Evolutionary conservation across 768 basidiomycete genomes (phyloP).

Genomic region (Russula ochroleuca): DNA sequence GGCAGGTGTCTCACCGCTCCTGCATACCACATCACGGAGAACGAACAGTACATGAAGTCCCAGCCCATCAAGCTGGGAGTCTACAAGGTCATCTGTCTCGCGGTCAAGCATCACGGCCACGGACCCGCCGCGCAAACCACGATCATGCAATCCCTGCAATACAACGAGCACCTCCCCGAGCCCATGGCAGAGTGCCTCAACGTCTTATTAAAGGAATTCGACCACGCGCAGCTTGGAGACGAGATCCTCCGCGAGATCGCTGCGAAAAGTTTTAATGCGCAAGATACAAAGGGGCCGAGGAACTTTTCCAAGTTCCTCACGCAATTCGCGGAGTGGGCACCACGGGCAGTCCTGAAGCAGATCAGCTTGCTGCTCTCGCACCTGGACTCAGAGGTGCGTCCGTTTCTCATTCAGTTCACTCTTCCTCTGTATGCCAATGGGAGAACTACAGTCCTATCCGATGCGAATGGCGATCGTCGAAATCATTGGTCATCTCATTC

Average conservation of each 20-base stretch:
- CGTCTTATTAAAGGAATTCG: slow-evolving; percentile 77
- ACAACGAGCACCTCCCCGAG: slow-evolving; percentile 91
- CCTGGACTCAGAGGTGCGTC: slow-evolving; percentile 81
- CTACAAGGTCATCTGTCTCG: slow-evolving; percentile 84
- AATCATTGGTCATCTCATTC: slow-evolving; percentile 79
- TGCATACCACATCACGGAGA: slow-evolving; percentile 82
- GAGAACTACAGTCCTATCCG: slow-evolving; percentile 68
- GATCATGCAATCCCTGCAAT: slow-evolving; percentile 89
- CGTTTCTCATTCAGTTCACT: neutral
- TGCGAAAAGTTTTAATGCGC: slow-evolving; percentile 65
- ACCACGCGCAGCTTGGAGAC: slow-evolving; percentile 84
- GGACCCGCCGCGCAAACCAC: slow-evolving; percentile 78
- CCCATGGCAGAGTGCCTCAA: slow-evolving; percentile 89
- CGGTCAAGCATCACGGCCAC: slow-evolving; percentile 89
- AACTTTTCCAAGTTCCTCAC: slow-evolving; percentile 83
- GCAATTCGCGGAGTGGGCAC: slow-evolving; percentile 72
- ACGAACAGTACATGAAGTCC: slow-evolving; percentile 83
- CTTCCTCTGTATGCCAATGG: neutral
- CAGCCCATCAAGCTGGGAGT: slow-evolving; percentile 65
- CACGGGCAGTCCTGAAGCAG: slow-evolving; percentile 82
- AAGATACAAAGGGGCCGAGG: slow-evolving; percentile 84
- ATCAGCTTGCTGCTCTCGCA: slow-evolving; percentile 80
- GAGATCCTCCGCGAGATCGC: slow-evolving; percentile 89
- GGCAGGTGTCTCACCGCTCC: slow-evolving; percentile 83
- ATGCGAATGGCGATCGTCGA: slow-evolving; percentile 96